phyloP scores from a whole-genome alignment of 1,284 basidiomycete species.

The Cystobasidium pallidum region DNA sequence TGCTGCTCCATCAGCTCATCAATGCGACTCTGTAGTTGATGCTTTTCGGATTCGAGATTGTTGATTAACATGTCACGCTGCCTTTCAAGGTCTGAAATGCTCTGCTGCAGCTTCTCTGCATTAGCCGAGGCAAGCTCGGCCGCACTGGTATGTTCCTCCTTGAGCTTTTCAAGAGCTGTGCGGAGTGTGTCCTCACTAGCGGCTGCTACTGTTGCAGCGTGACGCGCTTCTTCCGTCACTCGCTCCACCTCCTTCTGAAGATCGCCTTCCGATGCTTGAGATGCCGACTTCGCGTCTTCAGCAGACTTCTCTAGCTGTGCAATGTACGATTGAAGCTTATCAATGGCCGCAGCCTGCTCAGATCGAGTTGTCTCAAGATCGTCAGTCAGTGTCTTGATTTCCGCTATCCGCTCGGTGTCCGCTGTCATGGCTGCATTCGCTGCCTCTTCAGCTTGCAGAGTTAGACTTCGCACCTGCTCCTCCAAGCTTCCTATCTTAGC shows the following conservation, averaged over 20 bases:
- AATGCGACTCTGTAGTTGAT: background rate
- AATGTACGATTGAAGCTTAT: conserved; percentile 6
- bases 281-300: conserved; percentile 4
- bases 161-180: background rate
- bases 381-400: background rate
- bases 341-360: background rate
- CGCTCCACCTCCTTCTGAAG: conserved; percentile 19
- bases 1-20: background rate
- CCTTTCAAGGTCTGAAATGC: background rate
- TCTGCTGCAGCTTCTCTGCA: conserved; percentile 2
- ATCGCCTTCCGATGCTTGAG: conserved; percentile 25
- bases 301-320: conserved; percentile 12
- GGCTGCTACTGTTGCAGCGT: background rate
- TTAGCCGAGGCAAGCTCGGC: background rate
- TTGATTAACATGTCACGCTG: background rate
- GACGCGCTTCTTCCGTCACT: background rate
- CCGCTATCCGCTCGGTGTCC: background rate
- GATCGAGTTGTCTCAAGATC: background rate
- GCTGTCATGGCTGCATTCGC: background rate
- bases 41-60: background rate
- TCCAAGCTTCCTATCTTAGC: background rate
- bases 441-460: background rate
- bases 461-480: background rate
- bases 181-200: background rate
- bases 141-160: background rate